Evolutionary conservation across 345 rosid species (phyloP), one percentile per base, ranked within the genome.

Genomic region (Balakata baccata): DNA sequence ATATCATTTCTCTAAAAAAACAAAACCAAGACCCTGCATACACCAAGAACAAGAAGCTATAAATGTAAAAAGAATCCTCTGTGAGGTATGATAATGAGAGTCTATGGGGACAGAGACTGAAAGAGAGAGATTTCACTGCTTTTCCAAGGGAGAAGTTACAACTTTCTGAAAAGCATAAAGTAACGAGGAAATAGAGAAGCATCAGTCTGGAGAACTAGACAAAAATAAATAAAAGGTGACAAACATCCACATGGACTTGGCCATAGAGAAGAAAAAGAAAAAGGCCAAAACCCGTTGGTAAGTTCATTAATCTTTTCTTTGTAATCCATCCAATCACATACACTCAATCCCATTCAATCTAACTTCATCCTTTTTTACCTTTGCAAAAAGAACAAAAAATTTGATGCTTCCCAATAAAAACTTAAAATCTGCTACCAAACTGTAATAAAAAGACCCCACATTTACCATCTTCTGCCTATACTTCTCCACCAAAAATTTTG

Each of bases 111-210:
- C 46, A 6, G 51, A 52, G 68, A 58, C 57, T 50, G 39, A 23
- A 74, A 69, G 59, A 58, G n/a, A n/a, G 22, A 29, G 64, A 29
- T 67, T 54, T 29, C 39, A 51, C 56, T 67, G 23, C 70, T 67
- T 49, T 67, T 25, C 20, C 56, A 6, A 5, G 25, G 56, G 43
- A 50, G 37, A 17, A 34, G 47, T 11, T 59, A n/a, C 72, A 9
- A 68, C 82, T 80, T 78, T 80, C 60, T 68, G 62, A 53, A 85
- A 82, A 82, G 84, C 81, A 76, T 58, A 78, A 78, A 78, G 71
- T n/a, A 23, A 69, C 16, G 47, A 80, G 77, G 72, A 76, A 76
- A 74, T 57, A 64, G 82, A 54, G 73, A 60, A 71, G 75, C 78
- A 77, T 70, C 69, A 64, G 67, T 45, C 29, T 77, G 56, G 78